phyloP scores from a whole-genome alignment of 306 rosid species.

The Oemleria cerasiformis region DNA sequence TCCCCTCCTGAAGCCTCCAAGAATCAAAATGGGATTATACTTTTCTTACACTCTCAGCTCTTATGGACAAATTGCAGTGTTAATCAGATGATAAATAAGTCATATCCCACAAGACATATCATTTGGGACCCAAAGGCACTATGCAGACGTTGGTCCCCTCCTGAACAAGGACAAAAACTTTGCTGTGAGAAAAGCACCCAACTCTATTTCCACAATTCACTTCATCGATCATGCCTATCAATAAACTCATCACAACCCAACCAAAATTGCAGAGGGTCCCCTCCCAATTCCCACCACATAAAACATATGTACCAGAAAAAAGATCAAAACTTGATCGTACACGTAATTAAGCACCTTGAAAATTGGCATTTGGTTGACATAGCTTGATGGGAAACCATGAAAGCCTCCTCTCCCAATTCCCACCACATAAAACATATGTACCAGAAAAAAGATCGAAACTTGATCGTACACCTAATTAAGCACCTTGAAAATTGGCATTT shows the following conservation, averaged over 20 bases:
- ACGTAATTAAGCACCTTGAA: neutral
- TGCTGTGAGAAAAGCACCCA: constrained; percentile 5
- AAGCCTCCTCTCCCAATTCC: constrained; percentile 4
- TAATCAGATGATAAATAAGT: neutral
- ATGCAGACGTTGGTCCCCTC: constrained; percentile 26
- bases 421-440: constrained; percentile 17
- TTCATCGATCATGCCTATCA: neutral
- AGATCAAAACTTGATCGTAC: neutral
- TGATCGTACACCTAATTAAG: neutral
- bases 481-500: constrained; percentile 3
- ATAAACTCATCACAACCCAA: constrained; percentile 16
- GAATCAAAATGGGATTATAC: constrained; percentile 10
- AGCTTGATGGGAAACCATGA: neutral
- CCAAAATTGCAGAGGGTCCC: constrained; percentile 20
- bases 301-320: neutral
- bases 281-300: constrained; percentile 14
- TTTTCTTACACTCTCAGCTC: neutral
- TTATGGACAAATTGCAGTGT: neutral
- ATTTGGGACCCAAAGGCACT: constrained; percentile 23
- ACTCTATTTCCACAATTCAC: constrained; percentile 11
- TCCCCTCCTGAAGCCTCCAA: neutral
- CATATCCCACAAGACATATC: constrained; percentile 13
- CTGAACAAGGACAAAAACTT: constrained; percentile 11
- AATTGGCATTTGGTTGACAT: neutral
- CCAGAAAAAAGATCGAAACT: neutral